phyloP scores from a whole-genome alignment of 257 asterid genomes.

The Penstemon davidsonii region DNA sequence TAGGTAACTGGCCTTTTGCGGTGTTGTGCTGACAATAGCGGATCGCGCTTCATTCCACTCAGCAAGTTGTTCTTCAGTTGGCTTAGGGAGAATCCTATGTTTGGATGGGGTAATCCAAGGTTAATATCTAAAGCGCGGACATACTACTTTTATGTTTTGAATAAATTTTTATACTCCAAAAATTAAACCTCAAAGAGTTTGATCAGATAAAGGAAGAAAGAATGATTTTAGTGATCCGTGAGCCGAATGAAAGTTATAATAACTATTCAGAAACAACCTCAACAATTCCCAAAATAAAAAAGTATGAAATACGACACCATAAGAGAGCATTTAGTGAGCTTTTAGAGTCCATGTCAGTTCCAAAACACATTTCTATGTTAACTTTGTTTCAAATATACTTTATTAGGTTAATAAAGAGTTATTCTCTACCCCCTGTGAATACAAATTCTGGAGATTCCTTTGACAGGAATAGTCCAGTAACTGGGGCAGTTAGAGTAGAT shows the following conservation, averaged over 20 bases:
- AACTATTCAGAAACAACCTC: not conserved
- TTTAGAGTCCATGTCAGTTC: no score
- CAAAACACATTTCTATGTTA: no score
- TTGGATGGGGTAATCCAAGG: conserved; percentile 36
- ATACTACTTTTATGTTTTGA: not conserved
- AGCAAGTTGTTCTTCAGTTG: conserved; percentile 72
- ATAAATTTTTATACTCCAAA: conserved; percentile 2
- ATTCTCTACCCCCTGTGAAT: not conserved
- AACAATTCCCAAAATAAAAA: not conserved
- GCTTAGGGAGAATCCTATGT: conserved; percentile 59
- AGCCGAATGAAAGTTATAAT: not conserved
- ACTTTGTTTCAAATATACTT: not conserved
- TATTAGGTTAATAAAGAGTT: not conserved
- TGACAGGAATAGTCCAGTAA: conserved; percentile 8
- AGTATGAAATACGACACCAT: no score
- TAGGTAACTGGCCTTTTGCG: conserved; percentile 42
- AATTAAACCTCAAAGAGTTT: not conserved
- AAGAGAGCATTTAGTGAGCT: no score
- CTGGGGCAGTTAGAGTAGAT: not conserved
- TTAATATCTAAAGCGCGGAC: conserved; percentile 1
- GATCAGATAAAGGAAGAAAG: not conserved
- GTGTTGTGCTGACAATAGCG: conserved; percentile 26
- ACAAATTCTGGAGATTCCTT: not conserved
- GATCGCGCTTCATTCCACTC: conserved; percentile 57
- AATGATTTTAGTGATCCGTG: not conserved